Percentiles rank a stretch among this genome's conserved stretches.
Conservation (phyloP, 1,284 basidiomycete species). For the Trichosporon ovoides region DNA sequence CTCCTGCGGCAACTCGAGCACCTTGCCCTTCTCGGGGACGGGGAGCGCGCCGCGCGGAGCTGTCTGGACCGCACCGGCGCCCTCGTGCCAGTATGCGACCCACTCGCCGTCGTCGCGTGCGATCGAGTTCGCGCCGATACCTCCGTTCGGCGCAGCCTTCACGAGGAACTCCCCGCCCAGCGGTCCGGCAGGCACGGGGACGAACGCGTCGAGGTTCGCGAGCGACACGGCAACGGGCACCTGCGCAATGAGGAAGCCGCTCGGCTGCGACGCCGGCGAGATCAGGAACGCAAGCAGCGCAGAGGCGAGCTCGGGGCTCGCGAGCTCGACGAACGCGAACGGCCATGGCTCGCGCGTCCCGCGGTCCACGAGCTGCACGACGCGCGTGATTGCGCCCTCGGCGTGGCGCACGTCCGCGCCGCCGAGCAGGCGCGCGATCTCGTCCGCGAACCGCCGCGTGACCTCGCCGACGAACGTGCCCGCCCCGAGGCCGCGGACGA, state of each 20-base stretch:
- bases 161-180: slow-evolving; percentile 34
- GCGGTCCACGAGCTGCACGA: slow-evolving; percentile 80
- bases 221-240: slow-evolving; percentile 81
- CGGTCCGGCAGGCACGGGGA: slow-evolving; percentile 59
- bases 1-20: slow-evolving; percentile 14
- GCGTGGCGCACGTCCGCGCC: slow-evolving; percentile 66
- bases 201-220: slow-evolving; percentile 77
- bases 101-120: slow-evolving; percentile 58
- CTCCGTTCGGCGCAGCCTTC: slow-evolving; percentile 31
- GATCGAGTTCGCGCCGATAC: slow-evolving; percentile 34
- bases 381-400: slow-evolving; percentile 74
- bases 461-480: slow-evolving; percentile 62
- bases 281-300: slow-evolving; percentile 70
- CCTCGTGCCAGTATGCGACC: slow-evolving; percentile 41
- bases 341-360: slow-evolving; percentile 77
- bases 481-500: slow-evolving; percentile 80
- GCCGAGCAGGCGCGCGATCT: slow-evolving; percentile 56
- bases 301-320: slow-evolving; percentile 64
- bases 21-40: slow-evolving; percentile 12
- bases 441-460: slow-evolving; percentile 55
- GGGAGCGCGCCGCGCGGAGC: slow-evolving; percentile 23
- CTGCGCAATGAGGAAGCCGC: slow-evolving; percentile 79
- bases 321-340: slow-evolving; percentile 85
- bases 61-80: slow-evolving; percentile 31
- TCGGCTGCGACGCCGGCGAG: slow-evolving; percentile 74